These are phyloP conservation scores for Solanum pinnatisectum DNA, from an alignment of 257 asterid species.

Conservation along the genomic window DNA sequence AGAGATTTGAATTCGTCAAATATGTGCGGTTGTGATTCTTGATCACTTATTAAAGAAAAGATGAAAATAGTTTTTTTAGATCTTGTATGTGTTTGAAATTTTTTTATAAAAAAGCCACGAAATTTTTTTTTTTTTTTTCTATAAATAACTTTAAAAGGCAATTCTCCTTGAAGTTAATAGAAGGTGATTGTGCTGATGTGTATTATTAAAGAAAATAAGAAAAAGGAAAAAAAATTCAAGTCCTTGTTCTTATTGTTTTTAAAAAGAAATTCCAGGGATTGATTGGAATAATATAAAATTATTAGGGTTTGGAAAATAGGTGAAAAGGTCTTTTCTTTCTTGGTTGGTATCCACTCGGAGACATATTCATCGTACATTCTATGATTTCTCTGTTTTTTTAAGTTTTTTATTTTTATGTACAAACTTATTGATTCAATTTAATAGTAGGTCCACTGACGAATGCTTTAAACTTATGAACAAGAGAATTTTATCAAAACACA, in stretches of 20 bases:
- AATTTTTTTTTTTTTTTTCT: no score
- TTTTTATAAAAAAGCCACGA: no score
- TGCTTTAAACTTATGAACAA: background rate
- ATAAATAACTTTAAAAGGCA: background rate
- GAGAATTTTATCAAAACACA: background rate
- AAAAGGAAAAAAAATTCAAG: background rate
- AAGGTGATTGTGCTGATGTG: no score
- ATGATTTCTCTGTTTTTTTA: background rate
- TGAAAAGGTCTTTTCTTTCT: background rate
- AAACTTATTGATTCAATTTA: no score
- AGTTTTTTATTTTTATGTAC: no score
- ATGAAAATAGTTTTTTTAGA: no score
- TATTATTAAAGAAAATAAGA: background rate
- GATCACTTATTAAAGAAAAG: background rate
- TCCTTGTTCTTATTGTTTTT: background rate
- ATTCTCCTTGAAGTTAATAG: background rate
- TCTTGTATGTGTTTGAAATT: no score
- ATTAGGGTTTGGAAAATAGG: background rate
- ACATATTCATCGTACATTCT: background rate
- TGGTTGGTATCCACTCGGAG: background rate
- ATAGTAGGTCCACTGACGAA: background rate
- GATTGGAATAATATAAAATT: background rate
- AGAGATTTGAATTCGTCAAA: no score
- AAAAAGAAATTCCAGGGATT: no score
- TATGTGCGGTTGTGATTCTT: background rate